These are phyloP conservation scores for Acacia confusa DNA, from an alignment of 306 rosid genomes.

Conservation along the genomic window DNA sequence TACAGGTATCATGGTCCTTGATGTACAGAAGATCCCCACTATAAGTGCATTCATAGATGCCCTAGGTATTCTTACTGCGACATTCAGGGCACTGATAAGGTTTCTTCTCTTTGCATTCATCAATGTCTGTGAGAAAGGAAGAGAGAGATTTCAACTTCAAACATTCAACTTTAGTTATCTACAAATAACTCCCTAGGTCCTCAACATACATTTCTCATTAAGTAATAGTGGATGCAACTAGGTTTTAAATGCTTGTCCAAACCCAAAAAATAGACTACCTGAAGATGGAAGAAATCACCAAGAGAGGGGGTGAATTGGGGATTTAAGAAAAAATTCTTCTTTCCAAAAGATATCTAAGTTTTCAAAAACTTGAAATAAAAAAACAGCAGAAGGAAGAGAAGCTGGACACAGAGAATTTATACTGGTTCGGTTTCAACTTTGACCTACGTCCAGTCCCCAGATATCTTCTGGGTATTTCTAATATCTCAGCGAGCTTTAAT, in stretches of 20 bases:
- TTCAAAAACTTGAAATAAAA: no score
- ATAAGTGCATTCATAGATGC: slow-evolving; percentile 80
- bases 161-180: slow-evolving; percentile 2
- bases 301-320: no score
- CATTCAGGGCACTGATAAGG: slow-evolving; percentile 90
- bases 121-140: slow-evolving; percentile 53
- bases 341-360: no score
- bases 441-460: no score
- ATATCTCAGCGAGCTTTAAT: no score
- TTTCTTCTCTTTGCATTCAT: slow-evolving; percentile 83
- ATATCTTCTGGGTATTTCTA: no score
- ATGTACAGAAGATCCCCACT: slow-evolving; percentile 80
- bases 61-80: slow-evolving; percentile 90
- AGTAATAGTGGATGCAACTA: not conserved
- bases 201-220: not conserved
- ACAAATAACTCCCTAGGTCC: not conserved
- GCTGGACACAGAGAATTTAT: no score
- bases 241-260: slow-evolving; percentile 12
- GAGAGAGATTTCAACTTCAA: slow-evolving; percentile 13
- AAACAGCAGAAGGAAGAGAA: no score
- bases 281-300: no score
- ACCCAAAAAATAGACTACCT: slow-evolving; percentile 8
- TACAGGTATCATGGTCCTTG: slow-evolving; percentile 85
- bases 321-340: no score
- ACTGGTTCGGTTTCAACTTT: no score